These are phyloP conservation scores for Dendrocalamus latiflorus DNA, from an alignment of 202 grass and related monocot genomes.

Conservation along the genomic window DNA sequence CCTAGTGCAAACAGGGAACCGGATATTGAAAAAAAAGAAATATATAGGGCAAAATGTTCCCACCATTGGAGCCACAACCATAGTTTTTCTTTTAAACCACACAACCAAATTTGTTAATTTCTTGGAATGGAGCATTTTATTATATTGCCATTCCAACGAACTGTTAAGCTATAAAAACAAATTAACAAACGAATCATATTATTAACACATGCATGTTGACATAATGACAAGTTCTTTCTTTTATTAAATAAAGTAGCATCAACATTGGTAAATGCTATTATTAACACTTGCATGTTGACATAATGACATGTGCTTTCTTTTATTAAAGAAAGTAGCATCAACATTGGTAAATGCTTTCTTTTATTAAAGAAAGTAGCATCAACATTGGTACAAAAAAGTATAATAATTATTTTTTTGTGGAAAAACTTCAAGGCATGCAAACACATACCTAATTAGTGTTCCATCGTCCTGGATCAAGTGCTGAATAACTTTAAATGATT, in stretches of 20 bases:
- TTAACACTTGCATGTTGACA: no score
- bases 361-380: neutral
- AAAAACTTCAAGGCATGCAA: neutral
- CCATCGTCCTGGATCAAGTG: neutral
- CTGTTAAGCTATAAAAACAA: neutral
- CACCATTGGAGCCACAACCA: neutral
- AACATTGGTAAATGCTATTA: neutral
- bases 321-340: neutral
- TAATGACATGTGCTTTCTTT: neutral
- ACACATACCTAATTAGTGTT: constrained; percentile 9
- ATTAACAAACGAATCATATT: neutral
- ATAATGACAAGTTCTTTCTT: neutral
- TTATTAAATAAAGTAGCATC: neutral
- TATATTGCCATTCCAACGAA: neutral
- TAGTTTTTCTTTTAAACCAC: neutral
- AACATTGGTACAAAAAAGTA: neutral
- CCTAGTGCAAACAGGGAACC: no score
- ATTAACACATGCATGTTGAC: neutral
- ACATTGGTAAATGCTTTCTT: neutral
- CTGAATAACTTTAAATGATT: neutral
- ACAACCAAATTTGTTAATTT: neutral
- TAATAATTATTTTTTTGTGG: neutral
- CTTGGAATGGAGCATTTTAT: neutral
- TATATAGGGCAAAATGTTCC: neutral
- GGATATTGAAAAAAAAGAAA: neutral